phyloP scores from a whole-genome alignment of 768 basidiomycete species.

The Auricularia sp. region DNA sequence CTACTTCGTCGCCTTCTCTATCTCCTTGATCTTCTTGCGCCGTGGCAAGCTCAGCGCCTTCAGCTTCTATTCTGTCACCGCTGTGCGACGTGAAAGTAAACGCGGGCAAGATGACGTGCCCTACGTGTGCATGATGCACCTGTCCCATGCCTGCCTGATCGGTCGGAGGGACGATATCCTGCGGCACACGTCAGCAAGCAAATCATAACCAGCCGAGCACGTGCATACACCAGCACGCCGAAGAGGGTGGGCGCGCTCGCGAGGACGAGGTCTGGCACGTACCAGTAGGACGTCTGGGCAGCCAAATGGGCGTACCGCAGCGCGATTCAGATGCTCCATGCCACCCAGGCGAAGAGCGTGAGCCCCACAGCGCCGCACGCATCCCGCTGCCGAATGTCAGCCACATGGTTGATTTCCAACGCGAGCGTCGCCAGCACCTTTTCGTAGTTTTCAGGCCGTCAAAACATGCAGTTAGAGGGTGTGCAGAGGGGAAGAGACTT shows the following conservation, averaged over 20 bases:
- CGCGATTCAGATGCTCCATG: slow-evolving; percentile 38
- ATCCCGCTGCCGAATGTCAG: slow-evolving; percentile 80
- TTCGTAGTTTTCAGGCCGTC: slow-evolving; percentile 62
- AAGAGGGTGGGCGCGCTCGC: too few relatives aligned
- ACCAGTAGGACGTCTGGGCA: too few relatives aligned
- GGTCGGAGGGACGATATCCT: slow-evolving; percentile 69
- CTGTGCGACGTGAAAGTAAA: neutral
- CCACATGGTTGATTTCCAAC: slow-evolving; percentile 60
- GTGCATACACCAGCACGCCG: too few relatives aligned
- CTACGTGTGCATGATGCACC: slow-evolving; percentile 67
- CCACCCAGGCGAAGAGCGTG: slow-evolving; percentile 66
- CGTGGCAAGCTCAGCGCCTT: slow-evolving; percentile 64
- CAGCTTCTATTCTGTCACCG: slow-evolving; percentile 61
- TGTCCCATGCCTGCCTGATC: slow-evolving; percentile 79
- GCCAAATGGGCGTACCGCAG: too few relatives aligned
- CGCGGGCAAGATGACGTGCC: slow-evolving; percentile 34
- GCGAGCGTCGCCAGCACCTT: slow-evolving; percentile 58
- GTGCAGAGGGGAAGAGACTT: too few relatives aligned
- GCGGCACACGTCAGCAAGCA: too few relatives aligned
- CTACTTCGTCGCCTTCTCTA: slow-evolving; percentile 97
- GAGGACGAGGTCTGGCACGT: too few relatives aligned
- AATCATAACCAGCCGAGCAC: too few relatives aligned
- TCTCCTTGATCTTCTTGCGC: slow-evolving; percentile 80
- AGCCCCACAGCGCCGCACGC: slow-evolving; percentile 68
- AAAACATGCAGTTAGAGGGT: too few relatives aligned